phyloP scores from a whole-genome alignment of 768 basidiomycete species.

The Mycena sanguinolenta region DNA sequence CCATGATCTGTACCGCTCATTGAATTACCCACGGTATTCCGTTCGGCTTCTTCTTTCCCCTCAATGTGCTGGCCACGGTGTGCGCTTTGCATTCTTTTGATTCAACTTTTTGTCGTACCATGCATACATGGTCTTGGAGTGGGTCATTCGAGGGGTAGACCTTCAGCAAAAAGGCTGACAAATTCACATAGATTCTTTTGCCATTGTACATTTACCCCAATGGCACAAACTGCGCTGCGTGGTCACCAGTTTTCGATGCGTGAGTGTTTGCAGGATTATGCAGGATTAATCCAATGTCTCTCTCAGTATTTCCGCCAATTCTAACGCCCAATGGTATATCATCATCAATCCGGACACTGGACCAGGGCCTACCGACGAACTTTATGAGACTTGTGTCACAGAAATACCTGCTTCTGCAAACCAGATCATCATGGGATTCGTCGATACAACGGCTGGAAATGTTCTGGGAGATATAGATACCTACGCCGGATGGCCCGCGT shows the following conservation, averaged over 20 bases:
- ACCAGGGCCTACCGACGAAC: not conserved
- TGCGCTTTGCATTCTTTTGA: no score
- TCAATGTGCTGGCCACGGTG: no score
- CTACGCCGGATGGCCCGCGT: not conserved
- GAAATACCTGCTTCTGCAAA: not conserved
- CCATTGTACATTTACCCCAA: conserved; percentile 26
- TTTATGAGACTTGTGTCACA: not conserved
- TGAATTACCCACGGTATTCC: no score
- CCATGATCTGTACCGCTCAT: no score
- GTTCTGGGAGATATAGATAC: not conserved
- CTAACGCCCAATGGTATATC: not conserved
- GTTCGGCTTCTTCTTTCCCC: no score
- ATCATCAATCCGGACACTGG: not conserved
- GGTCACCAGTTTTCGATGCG: conserved; percentile 27
- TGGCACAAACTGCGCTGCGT: conserved; percentile 31
- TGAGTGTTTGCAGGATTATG: not conserved
- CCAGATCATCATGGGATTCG: not conserved
- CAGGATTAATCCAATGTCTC: not conserved
- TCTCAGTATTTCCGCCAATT: conserved; percentile 21
- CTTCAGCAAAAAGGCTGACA: not conserved
- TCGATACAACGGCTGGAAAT: not conserved
- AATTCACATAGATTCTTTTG: conserved; percentile 9
- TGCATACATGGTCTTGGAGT: not conserved
- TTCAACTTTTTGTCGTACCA: not conserved
- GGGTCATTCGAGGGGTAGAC: not conserved